phyloP scores from a whole-genome alignment of 352 stramenopile species.

The Pythium periplocum region DNA sequence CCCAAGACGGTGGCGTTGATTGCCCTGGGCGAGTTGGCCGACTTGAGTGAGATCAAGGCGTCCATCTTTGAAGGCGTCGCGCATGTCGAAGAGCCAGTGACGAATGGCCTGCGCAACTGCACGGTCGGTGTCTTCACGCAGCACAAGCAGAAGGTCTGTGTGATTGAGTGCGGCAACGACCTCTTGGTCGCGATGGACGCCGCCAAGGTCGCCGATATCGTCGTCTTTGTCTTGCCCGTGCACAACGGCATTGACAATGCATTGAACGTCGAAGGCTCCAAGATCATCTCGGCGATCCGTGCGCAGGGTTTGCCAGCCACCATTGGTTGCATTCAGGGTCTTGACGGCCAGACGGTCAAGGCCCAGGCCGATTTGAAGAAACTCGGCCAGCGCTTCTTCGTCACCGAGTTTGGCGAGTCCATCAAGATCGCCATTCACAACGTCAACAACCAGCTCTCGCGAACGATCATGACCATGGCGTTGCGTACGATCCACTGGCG shows the following conservation, averaged over 20 bases:
- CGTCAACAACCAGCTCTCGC: slow-evolving; percentile 74
- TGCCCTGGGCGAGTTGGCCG: slow-evolving; percentile 59
- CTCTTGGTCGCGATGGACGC: slow-evolving; percentile 79
- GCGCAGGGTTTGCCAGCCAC: slow-evolving; percentile 89
- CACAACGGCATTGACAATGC: slow-evolving; percentile 77
- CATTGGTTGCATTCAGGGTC: slow-evolving; percentile 80
- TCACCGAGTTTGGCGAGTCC: slow-evolving; percentile 83
- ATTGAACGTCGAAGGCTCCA: slow-evolving; percentile 82
- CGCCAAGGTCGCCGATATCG: slow-evolving; percentile 82
- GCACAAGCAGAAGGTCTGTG: slow-evolving; percentile 88
- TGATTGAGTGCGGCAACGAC: slow-evolving; percentile 81
- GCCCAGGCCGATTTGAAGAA: slow-evolving; percentile 75
- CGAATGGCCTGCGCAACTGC: slow-evolving; percentile 54
- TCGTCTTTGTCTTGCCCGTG: slow-evolving; percentile 75
- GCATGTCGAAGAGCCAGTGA: slow-evolving; percentile 47
- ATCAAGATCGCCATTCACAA: slow-evolving; percentile 78
- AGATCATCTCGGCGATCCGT: slow-evolving; percentile 90
- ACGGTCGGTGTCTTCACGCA: slow-evolving; percentile 64
- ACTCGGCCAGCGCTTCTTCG: slow-evolving; percentile 85
- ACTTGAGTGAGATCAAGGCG: slow-evolving; percentile 57
- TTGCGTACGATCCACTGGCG: slow-evolving; percentile 87
- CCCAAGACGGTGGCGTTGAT: slow-evolving; percentile 86
- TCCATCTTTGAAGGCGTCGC: slow-evolving; percentile 59
- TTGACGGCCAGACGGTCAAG: slow-evolving; percentile 71
- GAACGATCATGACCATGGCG: slow-evolving; percentile 75